Evolutionary conservation across 768 basidiomycete genomes (phyloP).

Genomic region (Fomitopsis pulvina): DNA sequence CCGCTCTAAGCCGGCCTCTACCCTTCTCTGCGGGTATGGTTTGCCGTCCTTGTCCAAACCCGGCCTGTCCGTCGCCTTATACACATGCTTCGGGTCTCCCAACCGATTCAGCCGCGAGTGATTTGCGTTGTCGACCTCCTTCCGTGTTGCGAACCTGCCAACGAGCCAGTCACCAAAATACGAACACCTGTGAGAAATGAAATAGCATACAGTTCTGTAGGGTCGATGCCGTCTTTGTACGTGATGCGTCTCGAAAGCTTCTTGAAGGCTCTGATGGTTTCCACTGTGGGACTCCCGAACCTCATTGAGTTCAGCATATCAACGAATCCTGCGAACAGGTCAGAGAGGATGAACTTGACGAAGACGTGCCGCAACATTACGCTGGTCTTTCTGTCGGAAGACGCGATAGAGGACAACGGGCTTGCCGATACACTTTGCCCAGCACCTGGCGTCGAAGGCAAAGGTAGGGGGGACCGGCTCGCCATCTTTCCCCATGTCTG

Average conservation of each 20-base stretch:
- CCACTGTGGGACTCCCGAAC: slow-evolving; percentile 51
- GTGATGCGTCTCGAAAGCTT: slow-evolving; percentile 46
- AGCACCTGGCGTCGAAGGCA: slow-evolving; percentile 76
- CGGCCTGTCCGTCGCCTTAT: slow-evolving; percentile 37
- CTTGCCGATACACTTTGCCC: slow-evolving; percentile 57
- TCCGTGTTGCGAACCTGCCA: slow-evolving; percentile 58
- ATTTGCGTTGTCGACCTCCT: slow-evolving; percentile 70
- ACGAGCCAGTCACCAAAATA: not conserved
- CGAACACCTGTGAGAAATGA: not conserved
- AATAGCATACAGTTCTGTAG: slow-evolving; percentile 77
- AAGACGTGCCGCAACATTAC: slow-evolving; percentile 27
- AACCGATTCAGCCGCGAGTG: slow-evolving; percentile 39
- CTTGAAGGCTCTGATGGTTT: slow-evolving; percentile 43
- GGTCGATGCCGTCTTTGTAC: slow-evolving; percentile 70
- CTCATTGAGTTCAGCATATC: slow-evolving; percentile 88
- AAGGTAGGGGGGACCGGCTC: slow-evolving; percentile 46
- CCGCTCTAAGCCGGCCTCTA: slow-evolving; percentile 42
- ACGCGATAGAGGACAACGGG: slow-evolving; percentile 63
- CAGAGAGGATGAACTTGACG: not conserved
- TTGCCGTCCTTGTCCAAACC: slow-evolving; percentile 41
- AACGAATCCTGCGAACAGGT: slow-evolving; percentile 42
- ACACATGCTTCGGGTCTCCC: slow-evolving; percentile 30
- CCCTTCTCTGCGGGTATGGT: slow-evolving; percentile 28
- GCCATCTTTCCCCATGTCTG: slow-evolving; percentile 37
- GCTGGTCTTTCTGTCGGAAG: slow-evolving; percentile 83